Base-by-base conservation (phyloP, 306 rosid species). In the Vigna trinervia region DNA sequence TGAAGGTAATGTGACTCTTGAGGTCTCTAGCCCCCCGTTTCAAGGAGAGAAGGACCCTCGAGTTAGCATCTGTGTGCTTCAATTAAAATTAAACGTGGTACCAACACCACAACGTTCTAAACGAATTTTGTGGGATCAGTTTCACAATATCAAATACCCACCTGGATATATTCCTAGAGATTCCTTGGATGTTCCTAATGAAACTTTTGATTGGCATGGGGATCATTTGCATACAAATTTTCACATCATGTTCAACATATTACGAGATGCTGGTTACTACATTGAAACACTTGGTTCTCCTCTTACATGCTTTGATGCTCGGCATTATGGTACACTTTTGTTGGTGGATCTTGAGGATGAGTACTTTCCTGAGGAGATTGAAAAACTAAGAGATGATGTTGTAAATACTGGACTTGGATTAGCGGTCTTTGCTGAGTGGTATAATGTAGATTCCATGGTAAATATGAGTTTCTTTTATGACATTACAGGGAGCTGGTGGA, bases 141-240 rank as follows among this genome's bases (percentile, higher is more conserved):
- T 92, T 90, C 99, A 90, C 88, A 95, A 78, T 74, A 92, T 95
- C 63, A 92, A 95, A 79, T 95, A 95, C 70, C 99, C 99, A 66
- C 97, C 97, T 80, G 97, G 97, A 75, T 95, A 95, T 83, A 95
- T 95, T 78, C 97, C 99, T 1, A 87, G 99, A 81, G 99, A 95
- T 71, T 92, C 99, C 63, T 85, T 95, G 90, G 97, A 95, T 85
- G 97, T 95, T 77, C 97, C 94, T 38, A 95, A 92, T 82, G 99
- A 95, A 86, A 95, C 92, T 80, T 97, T 95, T 67, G 99, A 95
- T 79, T 95, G 99, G 99, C 97, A 95, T 73, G 99, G 99, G 14
- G 97, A 95, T 87, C 97, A 95, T 84, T 86, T 95, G 56, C 99
- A 95, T 74, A 92, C 97, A 43, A 95, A 92, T 83, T 95, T 89